These are phyloP conservation scores for Phoma sp. DNA, from an alignment of 2,329 filamentous ascomycete species.

Conservation along the genomic window DNA sequence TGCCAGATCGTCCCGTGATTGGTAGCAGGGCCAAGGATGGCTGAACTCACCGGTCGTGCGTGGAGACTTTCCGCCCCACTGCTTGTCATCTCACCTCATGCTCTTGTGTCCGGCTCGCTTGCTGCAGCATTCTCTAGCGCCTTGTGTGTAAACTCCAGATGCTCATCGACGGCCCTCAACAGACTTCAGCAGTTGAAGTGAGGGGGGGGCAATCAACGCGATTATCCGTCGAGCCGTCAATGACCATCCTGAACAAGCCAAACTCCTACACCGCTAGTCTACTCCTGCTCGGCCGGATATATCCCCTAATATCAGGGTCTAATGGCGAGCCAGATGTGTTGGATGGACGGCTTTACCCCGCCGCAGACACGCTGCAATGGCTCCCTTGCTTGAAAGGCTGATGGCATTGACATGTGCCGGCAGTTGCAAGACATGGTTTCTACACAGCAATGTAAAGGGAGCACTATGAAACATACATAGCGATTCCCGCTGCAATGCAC, in stretches of 20 bases:
- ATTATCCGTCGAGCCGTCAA: conserved; percentile 38
- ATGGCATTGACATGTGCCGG: conserved; percentile 9
- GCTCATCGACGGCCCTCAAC: conserved; percentile 33
- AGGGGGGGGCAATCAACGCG: conserved; percentile 27
- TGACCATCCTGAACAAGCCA: conserved; percentile 19
- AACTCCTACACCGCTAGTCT: conserved; percentile 44
- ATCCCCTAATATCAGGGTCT: conserved; percentile 34
- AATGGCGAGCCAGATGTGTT: conserved; percentile 31
- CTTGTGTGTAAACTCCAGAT: conserved; percentile 32
- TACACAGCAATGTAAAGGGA: conserved; percentile 9
- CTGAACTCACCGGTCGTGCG: conserved; percentile 38
- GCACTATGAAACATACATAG: conserved; percentile 21
- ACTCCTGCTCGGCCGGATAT: conserved; percentile 28
- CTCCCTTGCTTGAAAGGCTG: conserved; percentile 14
- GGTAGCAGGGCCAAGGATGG: conserved; percentile 19
- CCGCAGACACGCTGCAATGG: conserved; percentile 26
- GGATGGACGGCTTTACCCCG: conserved; percentile 32
- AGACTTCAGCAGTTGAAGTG: conserved; percentile 28
- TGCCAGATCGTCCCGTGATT: conserved; percentile 30
- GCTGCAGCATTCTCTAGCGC: conserved; percentile 45
- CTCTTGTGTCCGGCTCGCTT: conserved; percentile 32
- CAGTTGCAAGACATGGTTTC: conserved; percentile 11
- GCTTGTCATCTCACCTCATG: conserved; percentile 34
- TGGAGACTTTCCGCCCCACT: conserved; percentile 28
- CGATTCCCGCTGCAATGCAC: conserved; percentile 34